A percentile compares a stretch with the other conserved stretches of the same genome.
Conservation (phyloP, 345 rosid genomes). For the Brassica napus region Da-Ae NC_063438.1:3781001-3781500, state of each 20-base stretch:
- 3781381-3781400: background rate
- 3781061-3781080: background rate
- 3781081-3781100: background rate
- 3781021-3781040: background rate
- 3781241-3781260: background rate
- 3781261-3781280: background rate
- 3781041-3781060: background rate
- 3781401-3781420: background rate
- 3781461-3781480: conserved; percentile 5
- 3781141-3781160: background rate
- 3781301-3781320: background rate
- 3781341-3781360: conserved; percentile 5
- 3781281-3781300: background rate
- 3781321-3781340: conserved; percentile 5
- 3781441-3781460: background rate
- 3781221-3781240: background rate
- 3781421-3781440: background rate
- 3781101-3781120: background rate
- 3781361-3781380: conserved; percentile 18
- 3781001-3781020: background rate
- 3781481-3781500: conserved; percentile 18
- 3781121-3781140: background rate
- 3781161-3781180: background rate
- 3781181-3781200: background rate
- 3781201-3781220: background rate